phyloP scores from a whole-genome alignment of 169 alveolate species.

The Eimeria praecox region DNA sequence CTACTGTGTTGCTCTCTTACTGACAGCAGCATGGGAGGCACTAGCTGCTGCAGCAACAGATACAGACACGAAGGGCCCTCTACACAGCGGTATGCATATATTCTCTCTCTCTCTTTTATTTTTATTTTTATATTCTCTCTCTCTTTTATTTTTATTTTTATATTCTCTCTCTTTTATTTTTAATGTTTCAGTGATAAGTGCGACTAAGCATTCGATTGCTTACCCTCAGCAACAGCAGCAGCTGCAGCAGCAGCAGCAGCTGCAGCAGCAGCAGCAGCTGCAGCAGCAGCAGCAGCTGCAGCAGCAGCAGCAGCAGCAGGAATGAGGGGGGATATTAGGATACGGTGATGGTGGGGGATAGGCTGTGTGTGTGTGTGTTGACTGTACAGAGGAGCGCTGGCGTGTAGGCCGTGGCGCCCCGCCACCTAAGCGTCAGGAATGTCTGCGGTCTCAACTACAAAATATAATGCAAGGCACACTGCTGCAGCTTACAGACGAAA shows the following conservation, averaged over 20 bases:
- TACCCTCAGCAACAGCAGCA: background rate
- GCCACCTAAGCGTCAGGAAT: slow-evolving; percentile 4
- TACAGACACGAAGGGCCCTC: background rate
- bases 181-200: too few species aligned
- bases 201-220: background rate
- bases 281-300: background rate
- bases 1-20: background rate
- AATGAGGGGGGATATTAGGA: too few species aligned
- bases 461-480: background rate
- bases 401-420: slow-evolving; percentile 18
- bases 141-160: background rate
- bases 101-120: too few species aligned
- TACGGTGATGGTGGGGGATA: too few species aligned
- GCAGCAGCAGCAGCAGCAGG: background rate
- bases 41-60: slow-evolving; percentile 44
- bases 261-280: too few species aligned
- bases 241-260: too few species aligned
- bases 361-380: background rate
- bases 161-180: background rate
- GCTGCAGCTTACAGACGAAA: background rate
- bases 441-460: slow-evolving; percentile 18
- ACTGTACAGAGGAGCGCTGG: slow-evolving; percentile 31
- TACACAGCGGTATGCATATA: background rate
- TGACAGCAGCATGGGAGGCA: slow-evolving; percentile 52
- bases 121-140: background rate